Base-by-base conservation (phyloP, 306 rosid genomes). In the Luffa aegyptiaca region DNA sequence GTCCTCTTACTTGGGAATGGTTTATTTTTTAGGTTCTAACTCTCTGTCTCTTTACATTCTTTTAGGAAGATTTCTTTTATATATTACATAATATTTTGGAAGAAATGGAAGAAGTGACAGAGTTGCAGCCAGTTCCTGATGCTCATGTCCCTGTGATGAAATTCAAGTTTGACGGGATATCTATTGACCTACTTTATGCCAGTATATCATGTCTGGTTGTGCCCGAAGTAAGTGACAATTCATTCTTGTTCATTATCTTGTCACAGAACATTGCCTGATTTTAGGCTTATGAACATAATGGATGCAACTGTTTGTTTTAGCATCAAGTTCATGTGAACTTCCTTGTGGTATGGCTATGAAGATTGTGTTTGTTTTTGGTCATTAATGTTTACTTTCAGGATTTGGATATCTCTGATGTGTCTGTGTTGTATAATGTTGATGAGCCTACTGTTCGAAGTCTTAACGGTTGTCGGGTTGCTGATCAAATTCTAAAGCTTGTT, bases 141-240 rank as follows among this genome's bases (percentile, higher is more conserved):
- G 99, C 99, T 75, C 99, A 93, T 80, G 99, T 96, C 42, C 99
- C 99, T 16, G 99, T 96, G 55, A 93, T 96, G 98, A 93, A 88
- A 84, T 96, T 96, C 97, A 96, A 96, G 86, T 93, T 91, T 82
- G 94, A 84, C 81, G 97, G 97, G 66, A 96, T 96, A 86, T 91
- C 98, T 75, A 85, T 93, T 76, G 99, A 96, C 87, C 91, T 96
- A 86, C 90, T 96, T 61, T 96, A 96, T 90, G 99, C 99, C 37
- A 88, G 99, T 63, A 81, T 93, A 85, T 96, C 99, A 26, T 84
- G 79, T 84, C 88, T 93, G 89, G 93, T 96, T 84, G 96, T 96
- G 83, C 98, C 99, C 57, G 89, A 89, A 83, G 99, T 96, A 86
- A 89, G 98, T 88, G 77, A 45, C 37, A 8, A 59, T 7, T 10